Conservation (phyloP, 768 basidiomycete species). For the Ramaria rubella region DNA sequence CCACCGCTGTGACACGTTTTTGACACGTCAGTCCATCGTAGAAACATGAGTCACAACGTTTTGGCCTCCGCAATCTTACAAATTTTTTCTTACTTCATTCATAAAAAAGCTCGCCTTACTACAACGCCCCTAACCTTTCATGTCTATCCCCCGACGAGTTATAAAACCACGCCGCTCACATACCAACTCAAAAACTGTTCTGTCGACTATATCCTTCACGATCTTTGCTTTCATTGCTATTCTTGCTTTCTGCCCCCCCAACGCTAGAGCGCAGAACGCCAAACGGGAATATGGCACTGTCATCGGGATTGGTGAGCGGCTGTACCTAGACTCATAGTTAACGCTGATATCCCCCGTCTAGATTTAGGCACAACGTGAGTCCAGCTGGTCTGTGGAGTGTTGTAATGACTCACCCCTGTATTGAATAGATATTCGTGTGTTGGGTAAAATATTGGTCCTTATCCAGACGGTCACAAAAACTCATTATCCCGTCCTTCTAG, state of each 20-base stretch:
- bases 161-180: not conserved
- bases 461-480: not conserved
- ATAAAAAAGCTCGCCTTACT: not conserved
- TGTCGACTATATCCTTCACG: not conserved
- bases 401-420: not conserved
- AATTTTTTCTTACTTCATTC: not conserved
- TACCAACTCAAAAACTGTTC: not conserved
- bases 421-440: constrained; percentile 12
- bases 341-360: not conserved
- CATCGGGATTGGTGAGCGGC: constrained; percentile 12
- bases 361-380: constrained; percentile 14
- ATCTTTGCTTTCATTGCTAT: constrained; percentile 5
- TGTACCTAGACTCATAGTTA: not conserved
- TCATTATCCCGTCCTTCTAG: not conserved
- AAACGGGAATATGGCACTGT: constrained; percentile 1
- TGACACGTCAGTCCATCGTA: no score
- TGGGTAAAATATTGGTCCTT: constrained; percentile 5
- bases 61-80: no score
- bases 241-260: constrained; percentile 6
- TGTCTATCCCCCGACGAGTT: not conserved
- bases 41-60: no score
- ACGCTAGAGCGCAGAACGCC: not conserved
- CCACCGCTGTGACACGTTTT: no score
- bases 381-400: not conserved
- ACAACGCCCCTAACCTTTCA: no score